Percentiles rank a stretch among this genome's conserved stretches.
phyloP scores from a whole-genome alignment of 352 stramenopile species.

The Pythium vanterpoolii region DNA sequence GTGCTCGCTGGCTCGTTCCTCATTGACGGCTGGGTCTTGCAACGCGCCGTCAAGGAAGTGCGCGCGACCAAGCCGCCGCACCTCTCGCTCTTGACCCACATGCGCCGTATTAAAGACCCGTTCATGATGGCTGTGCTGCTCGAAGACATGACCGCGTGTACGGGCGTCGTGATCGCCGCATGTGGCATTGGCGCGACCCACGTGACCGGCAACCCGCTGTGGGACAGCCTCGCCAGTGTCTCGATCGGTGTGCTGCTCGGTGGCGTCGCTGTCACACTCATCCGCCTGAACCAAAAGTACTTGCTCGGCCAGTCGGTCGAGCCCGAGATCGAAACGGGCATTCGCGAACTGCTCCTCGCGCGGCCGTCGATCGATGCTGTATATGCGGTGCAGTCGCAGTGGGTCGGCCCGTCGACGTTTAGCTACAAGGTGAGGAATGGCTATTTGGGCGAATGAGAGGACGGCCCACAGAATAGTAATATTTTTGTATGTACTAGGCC shows the following conservation, averaged over 20 bases:
- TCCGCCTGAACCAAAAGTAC: constrained; percentile 95
- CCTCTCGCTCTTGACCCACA: constrained; percentile 66
- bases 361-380: constrained; percentile 93
- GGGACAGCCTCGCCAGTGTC: constrained; percentile 95
- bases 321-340: constrained; percentile 86
- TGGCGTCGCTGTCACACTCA: constrained; percentile 91
- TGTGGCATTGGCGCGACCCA: constrained; percentile 92
- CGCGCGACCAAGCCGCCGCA: constrained; percentile 63
- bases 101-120: constrained; percentile 89
- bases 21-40: constrained; percentile 96
- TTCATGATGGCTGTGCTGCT: constrained; percentile 97
- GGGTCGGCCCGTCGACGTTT: constrained; percentile 97
- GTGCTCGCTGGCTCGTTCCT: constrained; percentile 93
- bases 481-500: constrained; percentile 43
- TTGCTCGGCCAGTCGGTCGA: constrained; percentile 96
- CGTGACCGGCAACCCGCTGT: constrained; percentile 91
- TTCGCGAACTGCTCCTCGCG: constrained; percentile 70
- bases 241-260: constrained; percentile 93
- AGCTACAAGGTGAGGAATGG: constrained; percentile 90
- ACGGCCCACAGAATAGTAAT: neutral
- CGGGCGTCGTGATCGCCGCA: constrained; percentile 94
- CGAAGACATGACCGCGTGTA: constrained; percentile 96
- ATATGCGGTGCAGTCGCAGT: constrained; percentile 96
- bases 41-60: constrained; percentile 89
- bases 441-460: neutral